Conservation (phyloP, 176 grass and related monocot species). For the Bolboschoenus planiculmis region DNA sequence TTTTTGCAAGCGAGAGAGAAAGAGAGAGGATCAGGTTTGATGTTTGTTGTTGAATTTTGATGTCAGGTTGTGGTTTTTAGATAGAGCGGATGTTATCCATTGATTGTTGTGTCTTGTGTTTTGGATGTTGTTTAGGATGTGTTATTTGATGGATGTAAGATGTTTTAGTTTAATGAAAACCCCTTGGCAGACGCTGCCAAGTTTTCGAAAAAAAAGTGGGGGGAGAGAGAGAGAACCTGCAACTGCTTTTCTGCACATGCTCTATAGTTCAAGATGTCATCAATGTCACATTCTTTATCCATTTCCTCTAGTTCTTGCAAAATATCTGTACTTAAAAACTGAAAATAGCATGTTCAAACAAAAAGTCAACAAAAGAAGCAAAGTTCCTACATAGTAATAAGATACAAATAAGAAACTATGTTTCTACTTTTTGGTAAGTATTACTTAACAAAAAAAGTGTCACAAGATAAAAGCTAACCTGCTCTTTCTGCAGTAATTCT, state of each 20-base stretch:
- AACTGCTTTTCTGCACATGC: constrained; percentile 69
- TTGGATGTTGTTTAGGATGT: too few species aligned
- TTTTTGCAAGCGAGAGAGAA: not conserved
- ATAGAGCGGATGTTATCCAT: too few species aligned
- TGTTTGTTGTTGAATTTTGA: too few species aligned
- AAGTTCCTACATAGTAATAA: not conserved
- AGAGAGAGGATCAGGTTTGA: too few species aligned
- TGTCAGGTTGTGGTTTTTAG: too few species aligned
- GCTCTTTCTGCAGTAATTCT: constrained; percentile 78
- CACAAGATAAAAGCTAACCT: constrained; percentile 31
- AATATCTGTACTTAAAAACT: constrained; percentile 77
- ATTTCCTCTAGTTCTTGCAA: constrained; percentile 72
- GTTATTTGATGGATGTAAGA: too few species aligned
- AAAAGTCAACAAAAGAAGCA: constrained; percentile 20
- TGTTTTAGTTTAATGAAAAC: too few species aligned
- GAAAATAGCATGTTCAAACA: constrained; percentile 28
- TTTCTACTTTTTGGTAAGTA: not conserved
- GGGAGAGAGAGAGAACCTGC: constrained; percentile 44
- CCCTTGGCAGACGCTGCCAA: too few species aligned
- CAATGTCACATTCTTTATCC: constrained; percentile 91
- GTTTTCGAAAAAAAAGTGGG: too few species aligned
- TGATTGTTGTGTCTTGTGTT: too few species aligned
- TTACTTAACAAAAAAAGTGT: not conserved
- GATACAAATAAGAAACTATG: not conserved
- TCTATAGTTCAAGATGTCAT: constrained; percentile 93